These are phyloP conservation scores for Xerocomus cyaneibrunnescens DNA, from an alignment of 1,284 basidiomycete genomes.

Conservation along the genomic window DNA sequence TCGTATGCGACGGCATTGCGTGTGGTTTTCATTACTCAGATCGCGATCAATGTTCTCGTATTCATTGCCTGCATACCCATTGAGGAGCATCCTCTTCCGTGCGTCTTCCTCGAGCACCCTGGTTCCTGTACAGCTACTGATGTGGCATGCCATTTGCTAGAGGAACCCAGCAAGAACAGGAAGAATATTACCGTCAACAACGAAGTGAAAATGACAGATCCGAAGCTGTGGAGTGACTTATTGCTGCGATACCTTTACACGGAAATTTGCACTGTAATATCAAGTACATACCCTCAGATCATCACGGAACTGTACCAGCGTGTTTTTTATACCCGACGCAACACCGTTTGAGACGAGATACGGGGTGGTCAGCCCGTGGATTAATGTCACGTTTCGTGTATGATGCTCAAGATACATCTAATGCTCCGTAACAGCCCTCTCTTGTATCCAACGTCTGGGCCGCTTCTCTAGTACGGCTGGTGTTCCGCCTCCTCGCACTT, in stretches of 20 bases:
- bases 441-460: conserved; percentile 80
- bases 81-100: conserved; percentile 74
- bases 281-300: conserved; percentile 25
- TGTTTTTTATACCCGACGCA: conserved; percentile 21
- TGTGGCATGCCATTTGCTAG: conserved; percentile 36
- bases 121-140: conserved; percentile 15
- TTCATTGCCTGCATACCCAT: conserved; percentile 68
- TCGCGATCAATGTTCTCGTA: conserved; percentile 60
- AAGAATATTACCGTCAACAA: conserved; percentile 49
- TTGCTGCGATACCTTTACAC: conserved; percentile 22
- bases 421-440: conserved; percentile 41
- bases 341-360: background rate
- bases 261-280: conserved; percentile 36
- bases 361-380: conserved; percentile 1
- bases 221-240: conserved; percentile 18
- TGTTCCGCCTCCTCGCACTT: conserved; percentile 27
- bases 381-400: conserved; percentile 9
- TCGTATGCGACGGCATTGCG: conserved; percentile 84
- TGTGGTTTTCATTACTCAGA: conserved; percentile 82
- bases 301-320: conserved; percentile 22
- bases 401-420: conserved; percentile 12
- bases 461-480: conserved; percentile 57
- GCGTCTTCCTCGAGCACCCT: conserved; percentile 35
- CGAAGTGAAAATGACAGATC: conserved; percentile 18
- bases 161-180: conserved; percentile 62